Conservation (phyloP, 2,329 filamentous ascomycete genomes). For the Akanthomyces muscarius region DNA sequence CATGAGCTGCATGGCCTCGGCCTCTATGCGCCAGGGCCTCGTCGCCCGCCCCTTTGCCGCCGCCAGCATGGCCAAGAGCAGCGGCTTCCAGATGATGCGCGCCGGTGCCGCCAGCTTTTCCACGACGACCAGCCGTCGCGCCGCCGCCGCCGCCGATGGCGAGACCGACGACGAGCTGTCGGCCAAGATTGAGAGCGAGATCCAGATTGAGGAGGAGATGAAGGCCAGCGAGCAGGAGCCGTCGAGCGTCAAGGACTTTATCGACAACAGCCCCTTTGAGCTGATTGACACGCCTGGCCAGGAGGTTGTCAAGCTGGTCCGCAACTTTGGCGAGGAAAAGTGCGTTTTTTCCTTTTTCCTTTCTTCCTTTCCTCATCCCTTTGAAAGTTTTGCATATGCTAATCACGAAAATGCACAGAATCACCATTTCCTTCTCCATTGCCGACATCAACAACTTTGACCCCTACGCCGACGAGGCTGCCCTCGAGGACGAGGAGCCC, state of each 20-base stretch:
- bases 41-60: constrained; percentile 40
- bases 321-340: constrained; percentile 85
- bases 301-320: constrained; percentile 81
- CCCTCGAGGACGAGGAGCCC: constrained; percentile 37
- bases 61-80: constrained; percentile 30
- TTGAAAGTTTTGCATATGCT: not conserved
- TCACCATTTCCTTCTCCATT: constrained; percentile 42
- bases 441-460: constrained; percentile 39
- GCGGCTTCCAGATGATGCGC: constrained; percentile 21
- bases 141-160: constrained; percentile 29
- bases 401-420: constrained; percentile 26
- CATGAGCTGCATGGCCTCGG: constrained; percentile 52
- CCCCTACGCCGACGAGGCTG: constrained; percentile 35
- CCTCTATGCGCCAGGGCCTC: constrained; percentile 47
- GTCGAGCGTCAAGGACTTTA: constrained; percentile 77
- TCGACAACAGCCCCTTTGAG: constrained; percentile 81
- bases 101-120: constrained; percentile 48
- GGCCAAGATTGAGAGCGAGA: constrained; percentile 80
- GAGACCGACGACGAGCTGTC: constrained; percentile 75
- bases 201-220: constrained; percentile 79
- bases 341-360: constrained; percentile 40
- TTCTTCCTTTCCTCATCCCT: not conserved
- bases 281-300: constrained; percentile 76
- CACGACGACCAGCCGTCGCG: constrained; percentile 38
- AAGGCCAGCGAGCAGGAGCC: constrained; percentile 68